A percentile compares a stretch with the other conserved stretches of the same genome.
phyloP scores from a whole-genome alignment of 176 grass and related monocot genomes.

The Carex cristatella region DNA sequence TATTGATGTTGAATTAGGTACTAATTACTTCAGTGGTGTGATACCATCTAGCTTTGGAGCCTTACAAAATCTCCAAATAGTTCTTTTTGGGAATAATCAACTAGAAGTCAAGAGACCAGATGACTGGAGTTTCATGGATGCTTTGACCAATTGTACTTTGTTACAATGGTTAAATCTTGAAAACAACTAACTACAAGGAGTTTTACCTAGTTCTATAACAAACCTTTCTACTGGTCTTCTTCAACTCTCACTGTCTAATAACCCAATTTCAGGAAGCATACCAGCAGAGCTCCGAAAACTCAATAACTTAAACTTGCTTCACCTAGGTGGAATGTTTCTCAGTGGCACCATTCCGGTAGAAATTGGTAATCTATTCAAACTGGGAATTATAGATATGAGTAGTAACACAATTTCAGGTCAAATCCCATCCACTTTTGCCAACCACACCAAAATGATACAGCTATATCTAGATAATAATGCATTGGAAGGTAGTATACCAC shows the following conservation, averaged over 20 bases:
- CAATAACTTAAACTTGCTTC: background rate
- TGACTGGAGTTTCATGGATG: background rate
- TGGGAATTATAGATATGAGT: background rate
- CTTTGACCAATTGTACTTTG: constrained; percentile 8
- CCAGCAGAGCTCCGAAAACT: background rate
- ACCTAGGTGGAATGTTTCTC: background rate
- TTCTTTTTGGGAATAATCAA: background rate
- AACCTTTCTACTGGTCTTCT: constrained; percentile 26
- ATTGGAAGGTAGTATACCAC: background rate
- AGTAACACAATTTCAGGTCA: background rate
- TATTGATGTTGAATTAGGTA: background rate
- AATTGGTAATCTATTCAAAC: background rate
- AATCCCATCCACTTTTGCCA: background rate
- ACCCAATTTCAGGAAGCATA: background rate
- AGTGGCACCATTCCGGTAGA: background rate
- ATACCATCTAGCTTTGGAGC: background rate
- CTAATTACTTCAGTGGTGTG: background rate
- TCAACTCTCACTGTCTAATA: background rate
- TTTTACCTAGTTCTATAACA: constrained; percentile 16
- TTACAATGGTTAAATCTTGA: background rate
- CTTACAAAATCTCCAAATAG: background rate
- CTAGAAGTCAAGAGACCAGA: constrained; percentile 4
- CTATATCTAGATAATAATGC: background rate
- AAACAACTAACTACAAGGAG: constrained; percentile 11
- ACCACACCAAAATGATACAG: background rate